Percentiles rank a stretch among this genome's conserved stretches.
phyloP scores from a whole-genome alignment of 2,329 filamentous ascomycete genomes.

The Monosporascus sp. region DNA sequence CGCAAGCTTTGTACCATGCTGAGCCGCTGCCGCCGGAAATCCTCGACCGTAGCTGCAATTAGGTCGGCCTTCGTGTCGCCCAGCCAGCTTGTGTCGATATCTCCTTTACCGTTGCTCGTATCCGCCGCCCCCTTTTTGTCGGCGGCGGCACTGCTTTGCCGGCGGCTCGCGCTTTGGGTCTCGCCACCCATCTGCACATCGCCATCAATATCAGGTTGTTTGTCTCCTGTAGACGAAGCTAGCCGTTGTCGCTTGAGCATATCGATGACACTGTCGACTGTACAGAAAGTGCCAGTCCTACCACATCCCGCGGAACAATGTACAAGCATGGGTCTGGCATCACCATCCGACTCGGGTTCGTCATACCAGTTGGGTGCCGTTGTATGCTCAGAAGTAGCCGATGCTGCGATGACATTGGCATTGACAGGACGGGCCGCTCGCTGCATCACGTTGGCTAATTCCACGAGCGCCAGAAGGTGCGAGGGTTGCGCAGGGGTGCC shows the following conservation, averaged over 20 bases:
- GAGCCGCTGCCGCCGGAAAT: constrained; percentile 80
- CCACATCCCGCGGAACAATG: constrained; percentile 97
- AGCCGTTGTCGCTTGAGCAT: constrained; percentile 84
- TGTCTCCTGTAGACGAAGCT: constrained; percentile 20
- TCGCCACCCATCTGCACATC: constrained; percentile 41
- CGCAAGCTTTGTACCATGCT: constrained; percentile 96
- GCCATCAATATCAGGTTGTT: constrained; percentile 33
- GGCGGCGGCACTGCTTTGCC: constrained; percentile 11
- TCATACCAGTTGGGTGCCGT: constrained; percentile 44
- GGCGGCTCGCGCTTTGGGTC: constrained; percentile 17
- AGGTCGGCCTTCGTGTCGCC: constrained; percentile 67
- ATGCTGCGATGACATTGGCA: constrained; percentile 31
- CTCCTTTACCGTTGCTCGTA: constrained; percentile 1
- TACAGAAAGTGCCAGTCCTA: constrained; percentile 92
- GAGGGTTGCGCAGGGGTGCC: constrained; percentile 84
- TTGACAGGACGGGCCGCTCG: constrained; percentile 48
- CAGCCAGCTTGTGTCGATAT: constrained; percentile 59
- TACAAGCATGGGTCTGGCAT: constrained; percentile 71
- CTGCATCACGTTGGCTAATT: constrained; percentile 75
- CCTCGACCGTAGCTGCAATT: constrained; percentile 81
- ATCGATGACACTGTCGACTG: constrained; percentile 91
- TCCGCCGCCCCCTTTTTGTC: constrained; percentile 2
- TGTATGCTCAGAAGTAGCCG: constrained; percentile 21
- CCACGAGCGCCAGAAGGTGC: constrained; percentile 83
- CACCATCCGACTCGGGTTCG: constrained; percentile 52